Conservation (phyloP, 768 basidiomycete genomes). For the Auricularia sp. region DNA sequence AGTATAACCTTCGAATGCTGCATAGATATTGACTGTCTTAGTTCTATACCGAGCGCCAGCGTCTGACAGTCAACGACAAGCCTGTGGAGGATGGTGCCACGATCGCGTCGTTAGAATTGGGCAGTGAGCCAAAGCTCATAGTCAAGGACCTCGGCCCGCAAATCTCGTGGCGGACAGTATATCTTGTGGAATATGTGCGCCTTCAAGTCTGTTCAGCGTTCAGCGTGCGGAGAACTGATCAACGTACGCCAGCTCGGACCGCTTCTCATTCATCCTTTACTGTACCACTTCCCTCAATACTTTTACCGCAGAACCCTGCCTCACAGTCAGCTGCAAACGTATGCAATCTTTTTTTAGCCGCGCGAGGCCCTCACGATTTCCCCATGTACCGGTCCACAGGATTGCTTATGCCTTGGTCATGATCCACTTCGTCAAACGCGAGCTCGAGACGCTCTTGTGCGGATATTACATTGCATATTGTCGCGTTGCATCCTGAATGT, state of each 20-base stretch:
- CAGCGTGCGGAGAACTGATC: conserved; percentile 4
- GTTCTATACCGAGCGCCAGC: conserved; percentile 65
- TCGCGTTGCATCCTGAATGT: no score
- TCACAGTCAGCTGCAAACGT: conserved; percentile 75
- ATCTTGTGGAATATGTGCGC: conserved; percentile 88
- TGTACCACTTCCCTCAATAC: conserved; percentile 60
- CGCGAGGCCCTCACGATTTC: no score
- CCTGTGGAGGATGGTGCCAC: conserved; percentile 52
- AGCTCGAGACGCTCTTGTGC: conserved; percentile 84
- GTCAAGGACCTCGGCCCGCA: conserved; percentile 91
- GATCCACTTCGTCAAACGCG: conserved; percentile 84
- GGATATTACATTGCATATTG: conserved; percentile 13
- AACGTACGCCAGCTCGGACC: conserved; percentile 57
- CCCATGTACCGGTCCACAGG: conserved; percentile 23
- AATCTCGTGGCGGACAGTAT: conserved; percentile 80
- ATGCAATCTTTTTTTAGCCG: conserved; percentile 8
- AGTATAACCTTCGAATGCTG: not conserved
- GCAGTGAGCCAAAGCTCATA: conserved; percentile 51
- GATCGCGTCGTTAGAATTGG: conserved; percentile 46
- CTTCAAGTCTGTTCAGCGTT: not conserved
- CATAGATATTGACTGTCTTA: conserved; percentile 30
- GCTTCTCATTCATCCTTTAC: conserved; percentile 75
- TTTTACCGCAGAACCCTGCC: conserved; percentile 62
- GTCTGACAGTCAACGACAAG: conserved; percentile 50
- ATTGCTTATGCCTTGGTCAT: conserved; percentile 67